Conservation (phyloP, 345 rosid genomes). For the Cardiospermum halicacabum region DNA sequence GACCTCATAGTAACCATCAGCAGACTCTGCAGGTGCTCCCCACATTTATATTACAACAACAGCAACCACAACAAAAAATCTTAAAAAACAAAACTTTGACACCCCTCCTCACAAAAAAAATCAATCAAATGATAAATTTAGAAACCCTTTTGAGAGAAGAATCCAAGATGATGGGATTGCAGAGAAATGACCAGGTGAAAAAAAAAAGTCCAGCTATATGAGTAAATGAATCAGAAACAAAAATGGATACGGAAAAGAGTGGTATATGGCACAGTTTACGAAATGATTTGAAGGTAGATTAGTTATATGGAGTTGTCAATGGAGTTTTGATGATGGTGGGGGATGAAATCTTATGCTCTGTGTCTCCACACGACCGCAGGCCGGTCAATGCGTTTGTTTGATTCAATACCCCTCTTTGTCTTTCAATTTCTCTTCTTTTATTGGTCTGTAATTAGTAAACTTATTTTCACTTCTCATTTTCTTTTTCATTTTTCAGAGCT, state of each 20-base stretch:
- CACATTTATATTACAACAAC: conserved; percentile 50
- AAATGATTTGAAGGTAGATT: background rate
- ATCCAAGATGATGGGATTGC: background rate
- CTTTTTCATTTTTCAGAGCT: too few relatives aligned
- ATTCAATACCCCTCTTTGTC: background rate
- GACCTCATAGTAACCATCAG: conserved; percentile 89
- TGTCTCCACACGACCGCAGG: background rate
- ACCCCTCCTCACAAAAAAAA: conserved; percentile 4
- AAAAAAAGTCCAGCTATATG: conserved; percentile 5
- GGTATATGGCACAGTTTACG: background rate
- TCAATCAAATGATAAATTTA: conserved; percentile 1
- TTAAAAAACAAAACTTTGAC: background rate
- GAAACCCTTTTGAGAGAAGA: conserved; percentile 7
- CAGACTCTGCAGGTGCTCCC: conserved; percentile 58
- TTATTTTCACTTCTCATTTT: too few relatives aligned
- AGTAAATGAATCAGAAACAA: background rate
- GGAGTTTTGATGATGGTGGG: background rate
- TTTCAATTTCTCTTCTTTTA: background rate
- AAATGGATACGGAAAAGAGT: background rate
- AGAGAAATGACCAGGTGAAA: background rate
- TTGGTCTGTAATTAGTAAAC: background rate
- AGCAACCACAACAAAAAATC: background rate
- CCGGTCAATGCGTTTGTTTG: conserved; percentile 11
- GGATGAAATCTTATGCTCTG: background rate
- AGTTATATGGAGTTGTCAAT: background rate